A percentile compares a stretch with the other conserved stretches of the same genome.
phyloP scores from a whole-genome alignment of 331 rosid genomes.

The Pyracantha coccinea region DNA sequence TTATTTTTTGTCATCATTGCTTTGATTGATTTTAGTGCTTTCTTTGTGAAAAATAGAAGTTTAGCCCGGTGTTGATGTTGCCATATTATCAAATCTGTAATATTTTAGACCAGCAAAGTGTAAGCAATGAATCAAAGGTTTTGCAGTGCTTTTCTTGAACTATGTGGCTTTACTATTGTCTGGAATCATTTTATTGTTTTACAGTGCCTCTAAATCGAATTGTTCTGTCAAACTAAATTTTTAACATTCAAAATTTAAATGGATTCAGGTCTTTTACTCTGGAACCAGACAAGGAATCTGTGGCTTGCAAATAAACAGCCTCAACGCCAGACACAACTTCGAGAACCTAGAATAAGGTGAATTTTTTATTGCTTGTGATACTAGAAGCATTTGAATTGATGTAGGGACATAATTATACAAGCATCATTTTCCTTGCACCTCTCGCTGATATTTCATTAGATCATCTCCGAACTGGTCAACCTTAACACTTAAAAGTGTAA shows the following conservation, averaged over 20 bases:
- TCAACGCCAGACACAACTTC: conserved; percentile 21
- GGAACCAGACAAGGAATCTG: conserved; percentile 68
- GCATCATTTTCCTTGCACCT: neutral
- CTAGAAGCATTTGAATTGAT: neutral
- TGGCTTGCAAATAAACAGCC: conserved; percentile 55
- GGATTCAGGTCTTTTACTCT: conserved; percentile 65
- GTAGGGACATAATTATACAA: neutral
- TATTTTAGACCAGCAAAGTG: neutral
- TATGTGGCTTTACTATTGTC: neutral
- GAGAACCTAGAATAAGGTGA: conserved; percentile 66
- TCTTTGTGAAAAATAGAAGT: neutral
- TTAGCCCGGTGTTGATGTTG: neutral
- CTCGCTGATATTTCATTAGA: neutral
- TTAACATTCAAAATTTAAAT: conserved; percentile 8
- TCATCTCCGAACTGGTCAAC: neutral
- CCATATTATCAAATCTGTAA: neutral
- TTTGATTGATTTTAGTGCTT: neutral
- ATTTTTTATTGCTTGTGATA: conserved; percentile 1
- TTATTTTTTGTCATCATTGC: neutral
- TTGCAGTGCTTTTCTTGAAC: neutral
- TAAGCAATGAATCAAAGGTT: neutral
- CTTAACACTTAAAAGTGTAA: neutral
- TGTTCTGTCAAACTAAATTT: neutral
- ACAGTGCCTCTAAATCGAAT: neutral
- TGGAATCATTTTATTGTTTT: neutral